These are phyloP conservation scores for Physcomitrellopsis africana DNA, from an alignment of 225 moss, liverwort and hornwort genomes.

Conservation along the genomic window DNA sequence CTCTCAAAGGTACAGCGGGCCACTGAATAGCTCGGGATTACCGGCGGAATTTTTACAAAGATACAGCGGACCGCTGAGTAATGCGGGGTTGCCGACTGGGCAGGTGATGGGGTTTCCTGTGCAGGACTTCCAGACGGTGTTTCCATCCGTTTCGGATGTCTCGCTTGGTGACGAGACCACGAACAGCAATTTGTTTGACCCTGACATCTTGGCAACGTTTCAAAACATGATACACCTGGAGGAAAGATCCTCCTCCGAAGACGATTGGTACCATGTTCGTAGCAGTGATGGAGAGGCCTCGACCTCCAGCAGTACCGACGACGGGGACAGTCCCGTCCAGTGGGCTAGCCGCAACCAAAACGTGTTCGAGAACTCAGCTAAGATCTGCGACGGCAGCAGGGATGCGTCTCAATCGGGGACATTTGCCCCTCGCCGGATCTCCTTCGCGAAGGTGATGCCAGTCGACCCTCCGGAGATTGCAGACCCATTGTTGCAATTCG, in stretches of 20 bases:
- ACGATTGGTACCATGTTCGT: slow-evolving; percentile 60
- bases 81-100: slow-evolving; percentile 34
- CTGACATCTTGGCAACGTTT: slow-evolving; percentile 58
- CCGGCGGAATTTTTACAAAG: no score
- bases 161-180: slow-evolving; percentile 21
- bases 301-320: slow-evolving; percentile 47
- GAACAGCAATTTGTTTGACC: slow-evolving; percentile 57
- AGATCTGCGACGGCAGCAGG: slow-evolving; percentile 19
- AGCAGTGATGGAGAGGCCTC: slow-evolving; percentile 54
- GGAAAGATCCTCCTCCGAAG: slow-evolving; percentile 50
- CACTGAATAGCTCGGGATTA: no score
- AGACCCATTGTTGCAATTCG: slow-evolving; percentile 42
- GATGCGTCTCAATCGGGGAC: slow-evolving; percentile 45
- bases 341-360: slow-evolving; percentile 26
- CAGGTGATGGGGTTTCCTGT: slow-evolving; percentile 64
- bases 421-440: slow-evolving; percentile 50
- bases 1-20: no score
- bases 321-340: slow-evolving; percentile 37
- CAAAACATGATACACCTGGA: slow-evolving; percentile 40
- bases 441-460: slow-evolving; percentile 51
- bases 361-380: not conserved
- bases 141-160: slow-evolving; percentile 25
- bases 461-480: slow-evolving; percentile 20
- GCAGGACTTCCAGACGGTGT: slow-evolving; percentile 34
- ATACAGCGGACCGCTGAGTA: no score